A percentile compares a stretch with the other conserved stretches of the same genome.
phyloP scores from a whole-genome alignment of 805 yeast species.

The Ogataea paraovalis region DNA sequence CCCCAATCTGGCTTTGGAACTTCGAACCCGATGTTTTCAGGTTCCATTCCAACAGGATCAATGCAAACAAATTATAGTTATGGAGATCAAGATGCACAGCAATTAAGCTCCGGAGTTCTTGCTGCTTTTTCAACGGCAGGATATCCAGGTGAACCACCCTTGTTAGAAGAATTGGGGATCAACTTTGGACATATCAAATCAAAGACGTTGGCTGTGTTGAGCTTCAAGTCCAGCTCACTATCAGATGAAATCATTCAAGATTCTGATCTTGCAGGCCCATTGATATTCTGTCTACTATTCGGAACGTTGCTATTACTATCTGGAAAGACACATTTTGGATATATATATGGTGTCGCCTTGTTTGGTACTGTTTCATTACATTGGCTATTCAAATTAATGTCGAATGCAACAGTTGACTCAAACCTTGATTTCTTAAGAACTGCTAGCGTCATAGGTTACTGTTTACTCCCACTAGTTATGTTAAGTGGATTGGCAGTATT shows the following conservation, averaged over 20 bases:
- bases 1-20: not conserved
- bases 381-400: slow-evolving; percentile 82
- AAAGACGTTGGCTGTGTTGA: slow-evolving; percentile 82
- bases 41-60: slow-evolving; percentile 26
- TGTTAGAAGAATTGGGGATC: slow-evolving; percentile 89
- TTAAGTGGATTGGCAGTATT: slow-evolving; percentile 69
- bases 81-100: slow-evolving; percentile 29
- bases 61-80: slow-evolving; percentile 24
- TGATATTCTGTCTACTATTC: slow-evolving; percentile 80
- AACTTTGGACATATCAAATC: slow-evolving; percentile 82
- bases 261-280: slow-evolving; percentile 93
- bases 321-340: slow-evolving; percentile 95
- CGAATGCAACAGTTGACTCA: slow-evolving; percentile 41
- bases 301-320: slow-evolving; percentile 79
- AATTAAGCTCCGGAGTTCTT: slow-evolving; percentile 68
- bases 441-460: slow-evolving; percentile 90
- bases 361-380: slow-evolving; percentile 87
- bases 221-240: slow-evolving; percentile 57
- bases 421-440: slow-evolving; percentile 61
- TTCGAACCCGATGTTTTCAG: slow-evolving; percentile 5
- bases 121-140: slow-evolving; percentile 94
- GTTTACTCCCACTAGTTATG: slow-evolving; percentile 82
- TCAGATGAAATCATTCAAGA: slow-evolving; percentile 79
- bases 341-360: slow-evolving; percentile 92
- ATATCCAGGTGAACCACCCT: slow-evolving; percentile 91